These are phyloP conservation scores for Pseudocercospora eumusae DNA, from an alignment of 2,329 filamentous ascomycete species.

Conservation along the genomic window DNA sequence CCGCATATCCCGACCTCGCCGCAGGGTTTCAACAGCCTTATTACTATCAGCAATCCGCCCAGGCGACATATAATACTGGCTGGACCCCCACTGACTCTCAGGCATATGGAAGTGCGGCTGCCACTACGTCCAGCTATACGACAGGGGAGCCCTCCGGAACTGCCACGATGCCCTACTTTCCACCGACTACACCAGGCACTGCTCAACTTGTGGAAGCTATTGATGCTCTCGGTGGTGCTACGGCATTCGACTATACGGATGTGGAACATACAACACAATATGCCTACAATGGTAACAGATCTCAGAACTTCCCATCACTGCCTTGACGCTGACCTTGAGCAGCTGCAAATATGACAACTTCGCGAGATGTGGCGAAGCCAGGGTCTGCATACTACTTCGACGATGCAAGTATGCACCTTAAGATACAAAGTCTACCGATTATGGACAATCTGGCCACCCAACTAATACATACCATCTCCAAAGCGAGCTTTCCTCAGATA, in stretches of 20 bases:
- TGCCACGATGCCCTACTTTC: slow-evolving; percentile 29
- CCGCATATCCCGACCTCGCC: slow-evolving; percentile 33
- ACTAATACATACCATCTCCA: slow-evolving; percentile 59
- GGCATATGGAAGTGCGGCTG: slow-evolving; percentile 9
- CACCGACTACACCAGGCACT: slow-evolving; percentile 12
- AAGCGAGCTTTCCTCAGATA: slow-evolving; percentile 58
- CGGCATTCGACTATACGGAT: slow-evolving; percentile 17
- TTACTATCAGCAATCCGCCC: slow-evolving; percentile 34
- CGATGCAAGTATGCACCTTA: slow-evolving; percentile 50
- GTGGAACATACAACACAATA: slow-evolving; percentile 22
- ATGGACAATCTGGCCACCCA: slow-evolving; percentile 63
- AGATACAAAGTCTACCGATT: slow-evolving; percentile 62
- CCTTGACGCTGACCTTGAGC: slow-evolving; percentile 6
- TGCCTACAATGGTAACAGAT: slow-evolving; percentile 18
- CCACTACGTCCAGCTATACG: slow-evolving; percentile 18
- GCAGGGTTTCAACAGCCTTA: slow-evolving; percentile 36
- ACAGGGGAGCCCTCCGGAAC: slow-evolving; percentile 20
- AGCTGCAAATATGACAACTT: slow-evolving; percentile 13
- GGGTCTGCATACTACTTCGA: slow-evolving; percentile 39
- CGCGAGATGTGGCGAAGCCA: slow-evolving; percentile 20
- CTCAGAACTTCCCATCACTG: background rate
- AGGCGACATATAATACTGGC: slow-evolving; percentile 30
- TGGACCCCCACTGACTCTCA: slow-evolving; percentile 28
- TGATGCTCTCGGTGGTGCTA: slow-evolving; percentile 19
- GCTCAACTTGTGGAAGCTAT: slow-evolving; percentile 12